These are phyloP conservation scores for Bipolaris sorokiniana DNA, from an alignment of 2,329 filamentous ascomycete species.

Conservation along the genomic window DNA sequence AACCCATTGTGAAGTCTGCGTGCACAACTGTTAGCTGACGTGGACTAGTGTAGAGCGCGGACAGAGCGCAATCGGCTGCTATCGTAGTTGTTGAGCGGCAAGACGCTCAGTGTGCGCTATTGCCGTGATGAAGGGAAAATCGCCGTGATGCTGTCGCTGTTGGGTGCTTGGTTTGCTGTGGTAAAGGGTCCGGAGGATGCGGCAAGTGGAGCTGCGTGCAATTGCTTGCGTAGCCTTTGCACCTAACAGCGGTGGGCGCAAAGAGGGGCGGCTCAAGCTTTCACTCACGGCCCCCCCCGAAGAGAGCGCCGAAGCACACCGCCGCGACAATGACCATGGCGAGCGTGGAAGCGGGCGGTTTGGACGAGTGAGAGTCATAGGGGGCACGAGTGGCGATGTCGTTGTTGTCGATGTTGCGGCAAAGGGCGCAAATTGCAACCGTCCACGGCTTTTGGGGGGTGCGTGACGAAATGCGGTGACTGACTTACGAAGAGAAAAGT, in stretches of 20 bases:
- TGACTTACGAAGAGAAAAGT: constrained; percentile 40
- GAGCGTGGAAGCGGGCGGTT: constrained; percentile 13
- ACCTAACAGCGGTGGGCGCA: constrained; percentile 30
- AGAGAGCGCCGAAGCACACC: constrained; percentile 17
- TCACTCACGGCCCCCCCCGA: constrained; percentile 25
- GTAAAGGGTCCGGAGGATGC: background rate
- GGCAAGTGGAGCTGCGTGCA: constrained; percentile 17
- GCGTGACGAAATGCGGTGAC: constrained; percentile 33
- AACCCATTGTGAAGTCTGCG: constrained; percentile 76
- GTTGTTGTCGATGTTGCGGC: constrained; percentile 27
- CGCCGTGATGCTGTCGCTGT: constrained; percentile 2
- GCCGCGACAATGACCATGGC: constrained; percentile 15
- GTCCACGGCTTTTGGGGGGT: constrained; percentile 27
- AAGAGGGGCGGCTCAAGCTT: constrained; percentile 37
- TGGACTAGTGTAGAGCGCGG: constrained; percentile 18
- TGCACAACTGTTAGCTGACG: constrained; percentile 32
- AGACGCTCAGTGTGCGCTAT: constrained; percentile 29
- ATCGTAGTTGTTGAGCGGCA: constrained; percentile 23
- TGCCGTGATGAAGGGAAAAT: constrained; percentile 15
- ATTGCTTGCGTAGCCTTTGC: constrained; percentile 30
- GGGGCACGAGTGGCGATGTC: constrained; percentile 26
- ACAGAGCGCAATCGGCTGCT: constrained; percentile 14
- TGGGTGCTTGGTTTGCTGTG: background rate
- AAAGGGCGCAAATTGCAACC: constrained; percentile 38
- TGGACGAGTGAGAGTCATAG: constrained; percentile 23